Evolutionary conservation across 1,139 yeast species (phyloP), one percentile per base, ranked within the genome.

Genomic region (Scheffersomyces illinoinensis): DNA sequence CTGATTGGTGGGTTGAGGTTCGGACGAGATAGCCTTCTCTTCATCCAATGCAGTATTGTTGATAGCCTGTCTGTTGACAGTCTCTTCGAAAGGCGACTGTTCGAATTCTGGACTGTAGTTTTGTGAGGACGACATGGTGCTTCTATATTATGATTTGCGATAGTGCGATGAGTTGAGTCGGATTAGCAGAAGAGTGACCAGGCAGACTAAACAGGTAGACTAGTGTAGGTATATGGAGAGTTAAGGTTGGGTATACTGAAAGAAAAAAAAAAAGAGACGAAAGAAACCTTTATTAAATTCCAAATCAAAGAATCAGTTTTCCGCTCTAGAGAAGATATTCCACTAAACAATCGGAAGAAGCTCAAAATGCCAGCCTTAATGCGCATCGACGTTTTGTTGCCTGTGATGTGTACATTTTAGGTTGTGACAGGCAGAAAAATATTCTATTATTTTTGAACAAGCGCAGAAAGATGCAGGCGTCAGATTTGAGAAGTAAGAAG

Each of bases 1-100:
- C n/a, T 54, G 57, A 5, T 54, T 52, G 43, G 51, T 54, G 24
- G 56, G 52, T 46, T 57, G 54, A 23, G 64, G 64, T 50, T 61
- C 64, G 18, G 43, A 33, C 43, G 43, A 33, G 43, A 33, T 33
- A 8, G 43, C 43, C 43, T 33, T 33, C 4, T 33, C 17, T 33
- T 33, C 43, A 33, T 33, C 43, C 12, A 33, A 33, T 33, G 43
- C 43, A 33, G 43, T 33, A 14, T 33, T 33, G 43, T 33, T 33
- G 43, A 33, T 33, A 14, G 43, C 17, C 43, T 33, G 43, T 33
- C 10, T 12, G 17, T 12, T 33, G 43, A 33, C 43, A 14, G 14
- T 2, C 10, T 33, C 43, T 33, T 33, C 43, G 17, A 33, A 33
- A 33, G 43, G 43, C 43, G 43, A 33, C 43, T 33, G 43, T 33